Base-by-base conservation (phyloP, 179 eudicot species). In the Vitellaria paradoxa region DNA sequence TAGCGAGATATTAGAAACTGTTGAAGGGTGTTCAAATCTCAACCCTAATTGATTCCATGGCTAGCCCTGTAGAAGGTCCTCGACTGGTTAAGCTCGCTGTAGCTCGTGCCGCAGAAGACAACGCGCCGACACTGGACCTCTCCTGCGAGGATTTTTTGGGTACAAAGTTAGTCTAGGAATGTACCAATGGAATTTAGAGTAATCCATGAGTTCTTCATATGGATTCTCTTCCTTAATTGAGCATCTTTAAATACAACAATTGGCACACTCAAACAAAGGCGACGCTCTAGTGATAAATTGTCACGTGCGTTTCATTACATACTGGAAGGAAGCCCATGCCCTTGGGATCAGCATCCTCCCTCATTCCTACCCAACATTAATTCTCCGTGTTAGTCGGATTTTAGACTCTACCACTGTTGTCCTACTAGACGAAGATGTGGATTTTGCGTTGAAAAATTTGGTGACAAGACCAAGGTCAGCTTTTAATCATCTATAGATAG, bases 401-500 rank as follows among this genome's bases (percentile, higher is more conserved):
- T 70, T 96, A 14, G 85, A 89, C 18, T 98, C 99, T 0, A 85
- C 84, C 0, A 75, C 82, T 9, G 92, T 91, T 37, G 82, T 90
- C 1, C 24, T 91, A 2, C 93, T 91, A 0, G 99, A 93, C 40
- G 99, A 96, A 70, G 98, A 96, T 59, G 96, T 87, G 0, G 97
- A 96, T 79, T 90, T 93, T 37, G 89, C 96, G 30, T 85, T 94
- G 0, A 82, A 72, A 12, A 78, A 85, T 61, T 63, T 93, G 52
- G 92, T 91, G 9, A 76, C 57, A 6, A 78, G 99, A 74, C 57
- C 93, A 55, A 90, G 93, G 12, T 87, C 99, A 1, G 97, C 98
- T 0, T 91, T 88, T 62, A 89, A 86, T 65, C 91, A 89, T 70
- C 74, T 96, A 9, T 96, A 98, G 99, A 93, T 96, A 79, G 98